Base-by-base conservation (phyloP, 371 early-diverging fungal genomes). In the Smittium culicis region DNA sequence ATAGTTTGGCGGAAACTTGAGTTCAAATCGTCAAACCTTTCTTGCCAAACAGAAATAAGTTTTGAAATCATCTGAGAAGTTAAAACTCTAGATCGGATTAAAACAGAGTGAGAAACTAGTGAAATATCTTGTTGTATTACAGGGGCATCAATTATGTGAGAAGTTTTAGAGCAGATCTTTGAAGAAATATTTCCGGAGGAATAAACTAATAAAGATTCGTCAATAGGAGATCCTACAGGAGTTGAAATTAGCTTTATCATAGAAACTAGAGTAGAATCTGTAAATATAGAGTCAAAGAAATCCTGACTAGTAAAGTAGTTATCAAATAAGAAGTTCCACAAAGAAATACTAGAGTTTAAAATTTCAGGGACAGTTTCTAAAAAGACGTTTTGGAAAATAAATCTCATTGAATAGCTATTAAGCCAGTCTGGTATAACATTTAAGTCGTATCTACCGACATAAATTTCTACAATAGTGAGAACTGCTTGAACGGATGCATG, bases 111-210 rank as follows among this genome's bases (percentile, higher is more conserved):
- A 0, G 85, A 76, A 8, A 96, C 83, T 55, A 97, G 77, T 0
- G 90, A 87, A 61, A 95, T 76, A 68, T 97, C 98, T 71, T 95
- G 94, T 64, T 82, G 80, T 33, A 91, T 79, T 93, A 97, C 94
- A 20, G 91, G 92, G 27, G 85, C 79, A 71, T 97, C 98, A 56
- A 93, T 57, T 11, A 27, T 5, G 27, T 57, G 27, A n/a, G 57
- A n/a, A 20, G 25, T 14, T 25, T 57, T 57, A 25, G n/a, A 27
- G 8, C 27, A 5, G 60, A 34, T 60, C 20, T 54, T 68, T 16
- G 70, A 70, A 14, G 68, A 71, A 54, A 54, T 68, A 64, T 72
- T 68, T 16, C 83, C 81, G 1, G 74, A 72, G 8, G 70, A 66
- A 54, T 82, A 80, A 70, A 83, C 87, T 45, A 45, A 45, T 11